Conservation (phyloP, 441 rosid species). For the Bocquillonia castaneifolia region DNA sequence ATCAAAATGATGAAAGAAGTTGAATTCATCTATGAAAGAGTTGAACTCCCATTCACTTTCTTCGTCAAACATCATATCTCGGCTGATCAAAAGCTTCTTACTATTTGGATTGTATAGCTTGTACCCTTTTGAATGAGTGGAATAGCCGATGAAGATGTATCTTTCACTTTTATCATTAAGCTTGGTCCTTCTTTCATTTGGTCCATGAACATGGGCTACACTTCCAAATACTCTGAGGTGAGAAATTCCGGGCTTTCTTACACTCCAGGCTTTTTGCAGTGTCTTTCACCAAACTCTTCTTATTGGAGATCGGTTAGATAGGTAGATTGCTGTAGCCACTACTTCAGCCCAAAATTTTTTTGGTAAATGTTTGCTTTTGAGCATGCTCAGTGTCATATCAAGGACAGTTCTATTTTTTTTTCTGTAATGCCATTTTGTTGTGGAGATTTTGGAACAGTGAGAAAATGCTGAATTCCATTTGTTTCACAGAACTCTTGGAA, state of each 20-base stretch:
- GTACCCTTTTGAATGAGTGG: background rate
- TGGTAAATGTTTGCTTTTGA: constrained; percentile 6
- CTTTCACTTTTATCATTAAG: background rate
- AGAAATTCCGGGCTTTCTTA: background rate
- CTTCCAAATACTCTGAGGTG: background rate
- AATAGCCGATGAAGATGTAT: background rate
- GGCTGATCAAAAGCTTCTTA: background rate
- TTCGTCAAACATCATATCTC: background rate
- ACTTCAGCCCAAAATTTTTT: constrained; percentile 9
- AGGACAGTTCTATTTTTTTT: background rate
- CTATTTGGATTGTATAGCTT: background rate
- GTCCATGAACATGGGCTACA: background rate
- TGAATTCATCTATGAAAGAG: no score
- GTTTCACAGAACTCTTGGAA: constrained; percentile 5
- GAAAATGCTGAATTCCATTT: background rate
- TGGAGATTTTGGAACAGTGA: background rate
- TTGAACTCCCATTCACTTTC: background rate
- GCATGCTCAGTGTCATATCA: background rate
- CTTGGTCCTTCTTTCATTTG: background rate
- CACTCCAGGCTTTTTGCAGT: background rate
- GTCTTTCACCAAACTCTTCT: background rate
- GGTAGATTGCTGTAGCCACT: background rate
- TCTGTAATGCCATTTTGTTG: background rate
- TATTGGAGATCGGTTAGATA: background rate
- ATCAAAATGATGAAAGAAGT: no score